Conservation (phyloP, 768 basidiomycete species). For the Lyophyllum semitale region DNA sequence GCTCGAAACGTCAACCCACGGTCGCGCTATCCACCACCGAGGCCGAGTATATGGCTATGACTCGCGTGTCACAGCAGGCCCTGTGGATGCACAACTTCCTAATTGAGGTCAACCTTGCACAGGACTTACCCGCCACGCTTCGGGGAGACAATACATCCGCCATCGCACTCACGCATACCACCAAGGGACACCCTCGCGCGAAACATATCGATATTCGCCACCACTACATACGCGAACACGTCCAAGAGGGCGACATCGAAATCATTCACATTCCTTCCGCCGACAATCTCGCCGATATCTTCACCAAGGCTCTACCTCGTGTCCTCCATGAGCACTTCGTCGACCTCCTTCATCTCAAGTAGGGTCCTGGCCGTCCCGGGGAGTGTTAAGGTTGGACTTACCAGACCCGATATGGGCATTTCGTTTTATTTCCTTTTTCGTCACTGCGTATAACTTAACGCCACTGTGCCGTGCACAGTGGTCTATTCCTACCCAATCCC, state of each 20-base stretch:
- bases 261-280: neutral
- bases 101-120: neutral
- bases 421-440: neutral
- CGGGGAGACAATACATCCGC: neutral
- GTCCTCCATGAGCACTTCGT: neutral
- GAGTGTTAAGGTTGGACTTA: neutral
- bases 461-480: neutral
- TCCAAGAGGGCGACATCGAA: neutral
- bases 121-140: neutral
- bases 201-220: neutral
- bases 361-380: neutral
- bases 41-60: neutral
- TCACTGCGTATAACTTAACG: neutral
- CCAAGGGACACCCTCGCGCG: neutral
- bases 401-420: neutral
- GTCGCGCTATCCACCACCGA: too few relatives aligned
- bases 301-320: neutral
- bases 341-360: neutral
- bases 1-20: constrained; percentile 26
- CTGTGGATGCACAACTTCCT: constrained; percentile 6
- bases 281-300: neutral
- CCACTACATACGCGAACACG: neutral
- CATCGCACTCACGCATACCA: neutral
- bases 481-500: neutral
- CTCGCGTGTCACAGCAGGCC: neutral